Base-by-base conservation (phyloP, 805 yeast species). In the Lachancea fermentati region DNA sequence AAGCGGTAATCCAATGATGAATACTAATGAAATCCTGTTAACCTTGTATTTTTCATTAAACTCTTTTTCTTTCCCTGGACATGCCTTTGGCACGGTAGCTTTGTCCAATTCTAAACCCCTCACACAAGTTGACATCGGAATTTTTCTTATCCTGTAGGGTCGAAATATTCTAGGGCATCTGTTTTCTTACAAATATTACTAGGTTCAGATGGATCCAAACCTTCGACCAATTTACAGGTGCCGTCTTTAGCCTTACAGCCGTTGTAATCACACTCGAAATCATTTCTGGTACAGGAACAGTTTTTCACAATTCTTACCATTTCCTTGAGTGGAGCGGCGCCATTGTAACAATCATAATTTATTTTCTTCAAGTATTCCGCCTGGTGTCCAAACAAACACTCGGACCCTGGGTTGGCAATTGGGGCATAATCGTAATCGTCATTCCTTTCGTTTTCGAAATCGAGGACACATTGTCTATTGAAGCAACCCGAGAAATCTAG, bases 91-190 rank as follows among this genome's bases (percentile, higher is more conserved):
- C 14, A 66, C 71, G 60, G 79, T 75, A 3, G 52, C 38, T 4
- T 73, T 69, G 54, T 85, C 97, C 38, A 85, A 72, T 42, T 72
- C 69, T 41, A 76, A 62, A 3, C 97, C 97, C 16, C 87, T 94
- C 32, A 67, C 72, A 67, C 98, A 93, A 0, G 96, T 85, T 9
- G 93, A 81, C 41, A 85, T 58, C 1, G 96, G 93, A 19, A 89
- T 74, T 51, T 78, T 79, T 58, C 98, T 77, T 62, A 93, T 93
- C 1, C 97, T 98, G 1, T 97, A 87, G 11, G 96, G 87, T 50
- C 81, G 81, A 69, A 79, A n/a, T n/a, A n/a, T n/a, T n/a, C n/a
- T n/a, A n/a, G n/a, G n/a, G n/a, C n/a, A n/a, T n/a, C n/a, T n/a
- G n/a, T n/a, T n/a, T n/a, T n/a, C n/a, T n/a, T n/a, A n/a, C n/a